These are phyloP conservation scores for Candida nanaspora DNA, from an alignment of 805 yeast genomes.

Conservation along the genomic window DNA sequence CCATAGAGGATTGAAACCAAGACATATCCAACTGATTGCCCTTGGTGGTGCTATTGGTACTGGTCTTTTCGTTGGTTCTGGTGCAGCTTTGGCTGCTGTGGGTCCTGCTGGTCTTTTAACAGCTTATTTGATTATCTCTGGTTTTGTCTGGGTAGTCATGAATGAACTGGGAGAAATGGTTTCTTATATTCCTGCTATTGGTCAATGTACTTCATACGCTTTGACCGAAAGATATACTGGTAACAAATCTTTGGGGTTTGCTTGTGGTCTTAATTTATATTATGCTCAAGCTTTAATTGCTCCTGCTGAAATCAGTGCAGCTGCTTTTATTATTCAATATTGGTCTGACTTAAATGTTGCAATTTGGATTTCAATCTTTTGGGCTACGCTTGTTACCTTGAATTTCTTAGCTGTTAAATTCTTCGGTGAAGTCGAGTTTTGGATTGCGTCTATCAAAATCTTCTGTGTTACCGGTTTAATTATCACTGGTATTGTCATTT, in stretches of 20 bases:
- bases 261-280: slow-evolving; percentile 41
- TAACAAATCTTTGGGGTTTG: slow-evolving; percentile 53
- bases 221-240: slow-evolving; percentile 22
- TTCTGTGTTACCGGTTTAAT: slow-evolving; percentile 57
- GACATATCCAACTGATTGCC: slow-evolving; percentile 60
- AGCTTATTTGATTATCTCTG: slow-evolving; percentile 56
- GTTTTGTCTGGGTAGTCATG: slow-evolving; percentile 36
- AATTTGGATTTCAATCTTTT: slow-evolving; percentile 51
- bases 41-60: slow-evolving; percentile 71
- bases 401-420: slow-evolving; percentile 47
- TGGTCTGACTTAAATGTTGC: slow-evolving; percentile 57
- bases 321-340: slow-evolving; percentile 53
- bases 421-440: slow-evolving; percentile 52
- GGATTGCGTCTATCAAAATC: slow-evolving; percentile 60
- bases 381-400: slow-evolving; percentile 36
- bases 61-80: slow-evolving; percentile 45
- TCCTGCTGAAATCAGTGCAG: slow-evolving; percentile 59
- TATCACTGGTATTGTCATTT: slow-evolving; percentile 46
- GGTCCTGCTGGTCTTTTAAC: slow-evolving; percentile 41
- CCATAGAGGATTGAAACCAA: slow-evolving; percentile 36
- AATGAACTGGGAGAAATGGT: slow-evolving; percentile 63
- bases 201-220: slow-evolving; percentile 60
- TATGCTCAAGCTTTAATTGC: slow-evolving; percentile 46
- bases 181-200: slow-evolving; percentile 51
- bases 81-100: slow-evolving; percentile 28